Conservation (phyloP, 306 rosid genomes). For the Dalbergia cultrata region DNA sequence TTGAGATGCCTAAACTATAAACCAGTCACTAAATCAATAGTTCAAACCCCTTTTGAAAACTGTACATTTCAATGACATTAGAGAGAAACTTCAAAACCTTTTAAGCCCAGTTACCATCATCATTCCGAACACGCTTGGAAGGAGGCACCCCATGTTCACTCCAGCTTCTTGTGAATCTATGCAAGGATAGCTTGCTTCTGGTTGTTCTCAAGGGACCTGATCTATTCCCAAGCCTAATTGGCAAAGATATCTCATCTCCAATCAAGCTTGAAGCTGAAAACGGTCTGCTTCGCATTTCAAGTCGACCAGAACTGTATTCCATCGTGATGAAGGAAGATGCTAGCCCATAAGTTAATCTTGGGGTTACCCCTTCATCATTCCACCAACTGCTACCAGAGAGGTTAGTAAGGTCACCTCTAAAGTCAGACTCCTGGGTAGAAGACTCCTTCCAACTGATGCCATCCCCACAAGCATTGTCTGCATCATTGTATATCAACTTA, state of each 20-base stretch:
- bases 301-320: constrained; percentile 97
- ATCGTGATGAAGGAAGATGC: constrained; percentile 90
- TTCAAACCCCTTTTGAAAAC: constrained; percentile 55
- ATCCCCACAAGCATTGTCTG: constrained; percentile 83
- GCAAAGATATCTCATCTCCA: constrained; percentile 77
- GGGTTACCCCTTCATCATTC: constrained; percentile 86
- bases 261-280: constrained; percentile 83
- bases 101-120: constrained; percentile 58
- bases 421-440: constrained; percentile 85
- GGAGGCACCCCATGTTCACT: constrained; percentile 87
- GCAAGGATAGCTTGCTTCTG: constrained; percentile 78
- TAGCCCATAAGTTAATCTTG: constrained; percentile 79
- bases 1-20: constrained; percentile 59
- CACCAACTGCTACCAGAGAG: constrained; percentile 97
- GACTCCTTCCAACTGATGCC: constrained; percentile 84
- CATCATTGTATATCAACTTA: constrained; percentile 89
- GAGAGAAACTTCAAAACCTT: constrained; percentile 36
- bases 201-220: constrained; percentile 91
- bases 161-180: constrained; percentile 81
- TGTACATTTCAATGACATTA: constrained; percentile 66
- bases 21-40: constrained; percentile 48
- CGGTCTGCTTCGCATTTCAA: constrained; percentile 85
- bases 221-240: constrained; percentile 87
- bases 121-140: constrained; percentile 64
- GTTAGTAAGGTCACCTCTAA: constrained; percentile 68